Conservation (phyloP, 2,329 filamentous ascomycete species). For the Cercospora berteroae region DNA sequence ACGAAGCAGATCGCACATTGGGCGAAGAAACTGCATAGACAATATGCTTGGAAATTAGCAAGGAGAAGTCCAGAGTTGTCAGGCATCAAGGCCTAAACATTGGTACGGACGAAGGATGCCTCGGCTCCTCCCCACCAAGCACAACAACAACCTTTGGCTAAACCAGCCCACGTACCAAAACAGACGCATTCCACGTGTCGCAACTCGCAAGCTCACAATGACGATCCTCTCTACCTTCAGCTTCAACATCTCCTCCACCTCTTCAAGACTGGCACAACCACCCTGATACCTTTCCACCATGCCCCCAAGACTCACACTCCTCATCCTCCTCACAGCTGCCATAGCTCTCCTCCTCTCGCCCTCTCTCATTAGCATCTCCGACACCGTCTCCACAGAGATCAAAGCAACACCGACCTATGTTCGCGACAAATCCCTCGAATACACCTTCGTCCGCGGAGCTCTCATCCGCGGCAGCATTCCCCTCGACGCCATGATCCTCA, state of each 20-base stretch:
- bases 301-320: conserved; percentile 4
- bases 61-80: not conserved
- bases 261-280: not conserved
- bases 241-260: not conserved
- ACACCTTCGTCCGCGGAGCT: conserved; percentile 13
- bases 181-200: not conserved
- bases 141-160: conserved; percentile 1
- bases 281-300: not conserved
- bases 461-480: conserved; percentile 5
- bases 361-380: conserved; percentile 9
- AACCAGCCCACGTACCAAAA: not conserved
- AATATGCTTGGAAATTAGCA: not conserved
- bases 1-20: not conserved
- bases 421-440: conserved; percentile 15
- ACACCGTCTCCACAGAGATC: not conserved
- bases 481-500: conserved; percentile 15
- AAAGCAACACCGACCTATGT: conserved; percentile 8
- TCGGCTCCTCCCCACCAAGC: not conserved
- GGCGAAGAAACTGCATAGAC: not conserved
- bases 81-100: not conserved
- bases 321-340: conserved; percentile 6
- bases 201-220: not conserved
- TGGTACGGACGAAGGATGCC: not conserved
- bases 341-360: conserved; percentile 15
- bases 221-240: not conserved